These are phyloP conservation scores for Nepenthes gracilis DNA, from an alignment of 148 eudicot species.

Conservation along the genomic window DNA sequence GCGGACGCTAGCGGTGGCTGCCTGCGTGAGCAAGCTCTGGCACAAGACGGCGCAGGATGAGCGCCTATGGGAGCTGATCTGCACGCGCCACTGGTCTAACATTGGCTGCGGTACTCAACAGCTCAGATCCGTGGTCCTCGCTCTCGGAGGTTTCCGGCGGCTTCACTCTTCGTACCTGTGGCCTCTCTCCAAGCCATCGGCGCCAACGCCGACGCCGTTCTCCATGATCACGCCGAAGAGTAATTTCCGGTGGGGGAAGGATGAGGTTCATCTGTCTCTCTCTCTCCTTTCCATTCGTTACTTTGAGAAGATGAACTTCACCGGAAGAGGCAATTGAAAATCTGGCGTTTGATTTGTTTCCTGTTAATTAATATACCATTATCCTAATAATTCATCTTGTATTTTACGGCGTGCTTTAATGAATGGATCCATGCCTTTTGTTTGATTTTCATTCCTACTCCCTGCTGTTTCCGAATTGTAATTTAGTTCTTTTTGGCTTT, in stretches of 20 bases:
- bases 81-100: slow-evolving; percentile 49
- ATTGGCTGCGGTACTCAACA: slow-evolving; percentile 35
- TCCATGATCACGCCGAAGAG: slow-evolving; percentile 7
- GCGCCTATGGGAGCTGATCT: slow-evolving; percentile 84
- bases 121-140: slow-evolving; percentile 67
- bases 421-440: too few relatives aligned
- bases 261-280: slow-evolving; percentile 73
- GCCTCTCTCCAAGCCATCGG: slow-evolving; percentile 41
- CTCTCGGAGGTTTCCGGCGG: slow-evolving; percentile 77
- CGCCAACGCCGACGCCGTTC: slow-evolving; percentile 22
- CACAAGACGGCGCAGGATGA: slow-evolving; percentile 59
- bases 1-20: slow-evolving; percentile 41
- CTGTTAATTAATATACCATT: too few relatives aligned
- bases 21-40: slow-evolving; percentile 69
- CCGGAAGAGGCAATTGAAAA: slow-evolving; percentile 23
- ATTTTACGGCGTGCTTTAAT: too few relatives aligned
- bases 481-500: too few relatives aligned
- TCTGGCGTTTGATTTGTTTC: too few relatives aligned
- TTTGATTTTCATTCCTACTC: too few relatives aligned
- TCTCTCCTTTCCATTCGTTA: slow-evolving; percentile 63
- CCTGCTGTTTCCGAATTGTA: too few relatives aligned
- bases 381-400: too few relatives aligned
- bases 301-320: slow-evolving; percentile 67
- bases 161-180: slow-evolving; percentile 52
- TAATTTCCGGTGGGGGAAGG: slow-evolving; percentile 57